Evolutionary conservation across 2,329 filamentous ascomycete genomes (phyloP).

Genomic region (Alternaria sp.): DNA sequence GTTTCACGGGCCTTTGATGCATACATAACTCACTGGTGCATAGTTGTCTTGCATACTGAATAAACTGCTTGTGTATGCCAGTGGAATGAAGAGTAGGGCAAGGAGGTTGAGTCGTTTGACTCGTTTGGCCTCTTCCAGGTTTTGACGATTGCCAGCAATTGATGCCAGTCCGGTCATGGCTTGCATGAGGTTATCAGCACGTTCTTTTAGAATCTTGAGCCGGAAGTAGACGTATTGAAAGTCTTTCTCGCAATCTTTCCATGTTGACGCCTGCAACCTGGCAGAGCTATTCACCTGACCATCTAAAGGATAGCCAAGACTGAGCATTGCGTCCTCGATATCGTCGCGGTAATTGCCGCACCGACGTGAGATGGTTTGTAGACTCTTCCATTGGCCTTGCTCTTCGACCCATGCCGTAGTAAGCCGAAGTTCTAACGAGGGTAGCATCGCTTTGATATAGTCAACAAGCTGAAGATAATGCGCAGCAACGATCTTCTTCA

Average conservation of each 20-base stretch:
- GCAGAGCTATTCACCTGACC: constrained; percentile 1
- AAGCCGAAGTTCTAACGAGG: constrained; percentile 43
- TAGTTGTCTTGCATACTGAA: constrained; percentile 48
- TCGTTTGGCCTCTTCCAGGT: constrained; percentile 47
- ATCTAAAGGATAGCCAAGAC: constrained; percentile 36
- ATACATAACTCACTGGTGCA: constrained; percentile 22
- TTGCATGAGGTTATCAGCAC: constrained; percentile 45
- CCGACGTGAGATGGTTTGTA: constrained; percentile 44
- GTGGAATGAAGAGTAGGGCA: constrained; percentile 45
- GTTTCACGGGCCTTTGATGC: neutral
- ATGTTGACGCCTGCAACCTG: constrained; percentile 11
- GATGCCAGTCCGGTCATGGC: constrained; percentile 47
- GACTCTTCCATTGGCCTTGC: constrained; percentile 45
- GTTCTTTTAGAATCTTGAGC: constrained; percentile 43
- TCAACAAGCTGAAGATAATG: constrained; percentile 45
- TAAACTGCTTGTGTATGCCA: constrained; percentile 43
- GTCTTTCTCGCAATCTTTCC: constrained; percentile 41
- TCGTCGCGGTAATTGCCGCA: constrained; percentile 49
- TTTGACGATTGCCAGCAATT: constrained; percentile 47
- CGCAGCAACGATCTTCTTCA: constrained; percentile 47
- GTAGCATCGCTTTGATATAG: constrained; percentile 48
- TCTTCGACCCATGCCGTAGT: constrained; percentile 46
- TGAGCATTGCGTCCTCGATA: constrained; percentile 44
- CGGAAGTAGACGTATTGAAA: constrained; percentile 47
- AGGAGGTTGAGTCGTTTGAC: constrained; percentile 45